Percentiles rank a stretch among this genome's conserved stretches.
These are phyloP conservation scores for Podila minutissima DNA, from an alignment of 192 early-diverging fungal genomes.

Conservation along the genomic window DNA sequence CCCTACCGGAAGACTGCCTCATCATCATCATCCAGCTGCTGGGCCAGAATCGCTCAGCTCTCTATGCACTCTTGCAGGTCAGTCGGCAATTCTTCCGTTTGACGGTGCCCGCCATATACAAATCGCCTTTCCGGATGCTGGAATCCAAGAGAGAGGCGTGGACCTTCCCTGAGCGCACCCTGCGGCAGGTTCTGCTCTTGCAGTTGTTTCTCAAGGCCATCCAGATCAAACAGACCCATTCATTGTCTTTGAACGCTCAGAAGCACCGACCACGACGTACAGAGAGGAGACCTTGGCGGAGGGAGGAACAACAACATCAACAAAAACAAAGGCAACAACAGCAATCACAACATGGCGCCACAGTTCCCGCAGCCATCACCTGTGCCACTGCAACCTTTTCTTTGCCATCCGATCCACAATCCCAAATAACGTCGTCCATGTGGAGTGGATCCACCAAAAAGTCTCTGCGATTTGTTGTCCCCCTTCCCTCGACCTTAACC, in stretches of 20 bases:
- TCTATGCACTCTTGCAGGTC: conserved; percentile 28
- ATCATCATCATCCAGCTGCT: conserved; percentile 19
- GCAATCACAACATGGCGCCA: neutral
- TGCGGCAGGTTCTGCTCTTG: conserved; percentile 28
- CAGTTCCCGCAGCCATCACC: neutral
- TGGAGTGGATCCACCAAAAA: neutral
- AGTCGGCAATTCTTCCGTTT: conserved; percentile 36
- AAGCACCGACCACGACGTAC: too few species aligned
- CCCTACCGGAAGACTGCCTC: conserved; percentile 33
- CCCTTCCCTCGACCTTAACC: neutral
- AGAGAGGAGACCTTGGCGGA: neutral
- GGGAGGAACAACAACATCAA: neutral
- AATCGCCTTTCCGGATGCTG: conserved; percentile 36
- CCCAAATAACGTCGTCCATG: neutral
- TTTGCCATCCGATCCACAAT: neutral
- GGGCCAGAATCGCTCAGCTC: conserved; percentile 16
- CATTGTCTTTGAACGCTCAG: too few species aligned
- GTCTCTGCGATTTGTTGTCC: neutral
- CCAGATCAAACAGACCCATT: conserved; percentile 20
- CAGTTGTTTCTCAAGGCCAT: conserved; percentile 22
- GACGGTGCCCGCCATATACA: conserved; percentile 20
- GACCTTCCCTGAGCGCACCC: conserved; percentile 28
- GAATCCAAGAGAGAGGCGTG: conserved; percentile 22
- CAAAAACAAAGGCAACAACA: neutral
- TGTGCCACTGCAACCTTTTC: neutral